These are phyloP conservation scores for Populus hybrid DNA, from an alignment of 441 rosid species.

Conservation along the genomic window DNA sequence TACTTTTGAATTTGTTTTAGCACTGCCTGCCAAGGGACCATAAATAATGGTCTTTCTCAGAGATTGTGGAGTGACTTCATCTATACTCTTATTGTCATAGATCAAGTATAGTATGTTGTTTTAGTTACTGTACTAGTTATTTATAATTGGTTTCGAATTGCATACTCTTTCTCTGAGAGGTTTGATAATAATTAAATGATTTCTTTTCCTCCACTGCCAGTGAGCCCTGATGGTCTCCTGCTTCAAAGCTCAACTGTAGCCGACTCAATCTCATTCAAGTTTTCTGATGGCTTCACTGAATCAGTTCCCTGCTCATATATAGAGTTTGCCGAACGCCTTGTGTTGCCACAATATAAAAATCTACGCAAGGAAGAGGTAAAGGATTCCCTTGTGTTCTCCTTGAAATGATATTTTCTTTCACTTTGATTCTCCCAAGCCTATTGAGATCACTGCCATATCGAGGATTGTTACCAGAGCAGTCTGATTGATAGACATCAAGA, in stretches of 20 bases:
- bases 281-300: slow-evolving; percentile 63
- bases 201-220: slow-evolving; percentile 44
- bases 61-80: no score
- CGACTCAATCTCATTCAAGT: slow-evolving; percentile 55
- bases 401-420: not conserved
- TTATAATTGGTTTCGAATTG: not conserved
- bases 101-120: no score
- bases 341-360: slow-evolving; percentile 59
- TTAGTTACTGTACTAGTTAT: slow-evolving; percentile 2
- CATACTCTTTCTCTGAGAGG: slow-evolving; percentile 60
- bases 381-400: not conserved
- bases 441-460: not conserved
- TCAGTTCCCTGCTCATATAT: slow-evolving; percentile 22
- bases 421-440: not conserved
- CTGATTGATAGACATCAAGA: not conserved
- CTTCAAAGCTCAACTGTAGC: slow-evolving; percentile 93
- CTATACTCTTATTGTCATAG: no score
- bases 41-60: no score
- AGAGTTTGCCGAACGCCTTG: slow-evolving; percentile 70
- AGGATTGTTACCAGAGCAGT: not conserved
- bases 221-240: slow-evolving; percentile 92
- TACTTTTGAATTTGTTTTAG: not conserved
- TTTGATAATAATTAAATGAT: no score
- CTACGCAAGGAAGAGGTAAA: slow-evolving; percentile 59
- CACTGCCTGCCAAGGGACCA: not conserved